Evolutionary conservation across 139 green algal genomes (phyloP).

Genomic region (Micromonas commoda): DNA sequence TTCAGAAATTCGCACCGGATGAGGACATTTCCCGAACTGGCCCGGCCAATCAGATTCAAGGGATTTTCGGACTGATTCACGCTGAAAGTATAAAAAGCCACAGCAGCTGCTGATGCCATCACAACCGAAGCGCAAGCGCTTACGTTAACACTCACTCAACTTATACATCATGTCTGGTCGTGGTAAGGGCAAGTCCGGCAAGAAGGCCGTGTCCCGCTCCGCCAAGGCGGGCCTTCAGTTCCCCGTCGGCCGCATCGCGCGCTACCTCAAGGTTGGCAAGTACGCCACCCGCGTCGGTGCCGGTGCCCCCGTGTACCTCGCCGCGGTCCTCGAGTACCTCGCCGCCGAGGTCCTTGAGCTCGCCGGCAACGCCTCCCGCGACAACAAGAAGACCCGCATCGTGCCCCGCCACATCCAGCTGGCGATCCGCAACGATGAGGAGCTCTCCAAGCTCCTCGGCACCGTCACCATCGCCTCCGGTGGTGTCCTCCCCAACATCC

Average conservation of each 20-base stretch:
- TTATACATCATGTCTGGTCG: constrained; percentile 55
- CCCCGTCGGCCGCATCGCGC: constrained; percentile 72
- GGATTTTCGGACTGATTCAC: not conserved
- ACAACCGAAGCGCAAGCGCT: not conserved
- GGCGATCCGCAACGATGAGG: constrained; percentile 53
- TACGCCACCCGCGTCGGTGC: constrained; percentile 65
- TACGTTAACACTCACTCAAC: constrained; percentile 17
- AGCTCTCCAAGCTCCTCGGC: constrained; percentile 58
- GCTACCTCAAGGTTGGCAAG: constrained; percentile 78
- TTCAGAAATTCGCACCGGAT: constrained; percentile 1
- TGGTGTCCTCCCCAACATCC: constrained; percentile 83
- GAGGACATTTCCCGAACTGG: no score
- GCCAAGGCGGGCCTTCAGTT: constrained; percentile 88
- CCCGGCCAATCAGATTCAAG: no score
- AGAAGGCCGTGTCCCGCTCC: constrained; percentile 70
- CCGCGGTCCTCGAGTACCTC: constrained; percentile 80
- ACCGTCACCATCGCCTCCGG: constrained; percentile 71
- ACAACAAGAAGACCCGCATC: constrained; percentile 82
- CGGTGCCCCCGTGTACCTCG: constrained; percentile 66
- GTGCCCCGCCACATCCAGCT: constrained; percentile 55
- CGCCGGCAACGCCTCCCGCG: constrained; percentile 59
- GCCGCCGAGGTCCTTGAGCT: constrained; percentile 70
- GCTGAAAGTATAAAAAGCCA: not conserved
- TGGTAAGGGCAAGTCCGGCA: constrained; percentile 61
- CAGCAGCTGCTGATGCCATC: not conserved